phyloP scores from a whole-genome alignment of 805 yeast genomes.

The Ogataea methylovora region DNA sequence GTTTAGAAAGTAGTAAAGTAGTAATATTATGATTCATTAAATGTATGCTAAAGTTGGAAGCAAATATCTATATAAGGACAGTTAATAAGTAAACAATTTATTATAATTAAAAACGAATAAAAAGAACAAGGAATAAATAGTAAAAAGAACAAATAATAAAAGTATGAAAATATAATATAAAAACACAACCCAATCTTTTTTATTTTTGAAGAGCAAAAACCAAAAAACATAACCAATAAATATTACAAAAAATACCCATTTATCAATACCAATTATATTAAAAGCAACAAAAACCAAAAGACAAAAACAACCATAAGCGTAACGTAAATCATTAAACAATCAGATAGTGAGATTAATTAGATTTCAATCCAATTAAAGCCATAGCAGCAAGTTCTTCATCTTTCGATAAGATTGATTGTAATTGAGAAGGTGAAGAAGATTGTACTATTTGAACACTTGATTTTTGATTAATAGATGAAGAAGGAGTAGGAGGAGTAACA shows the following conservation, averaged over 20 bases:
- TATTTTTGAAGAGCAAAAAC: no score
- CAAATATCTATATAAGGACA: no score
- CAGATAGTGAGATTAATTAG: constrained; percentile 9
- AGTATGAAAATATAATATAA: no score
- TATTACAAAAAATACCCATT: not conserved
- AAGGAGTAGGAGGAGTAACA: constrained; percentile 14
- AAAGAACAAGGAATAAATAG: no score
- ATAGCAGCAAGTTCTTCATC: constrained; percentile 28
- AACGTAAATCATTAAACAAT: not conserved
- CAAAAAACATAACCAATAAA: not conserved
- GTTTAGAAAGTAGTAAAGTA: no score
- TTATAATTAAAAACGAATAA: no score
- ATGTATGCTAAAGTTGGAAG: no score
- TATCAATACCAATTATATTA: not conserved
- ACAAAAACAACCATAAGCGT: not conserved
- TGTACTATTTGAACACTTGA: constrained; percentile 2
- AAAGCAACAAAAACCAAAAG: not conserved
- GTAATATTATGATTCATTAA: not conserved
- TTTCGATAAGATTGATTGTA: not conserved
- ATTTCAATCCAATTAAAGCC: constrained; percentile 27
- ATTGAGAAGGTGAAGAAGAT: not conserved
- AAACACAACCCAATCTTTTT: no score
- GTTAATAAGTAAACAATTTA: no score
- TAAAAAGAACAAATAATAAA: no score
- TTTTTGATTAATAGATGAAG: not conserved